A percentile compares a stretch with the other conserved stretches of the same genome.
Conservation (phyloP, 129 eudicot species). For the Erigeron canadensis region DNA sequence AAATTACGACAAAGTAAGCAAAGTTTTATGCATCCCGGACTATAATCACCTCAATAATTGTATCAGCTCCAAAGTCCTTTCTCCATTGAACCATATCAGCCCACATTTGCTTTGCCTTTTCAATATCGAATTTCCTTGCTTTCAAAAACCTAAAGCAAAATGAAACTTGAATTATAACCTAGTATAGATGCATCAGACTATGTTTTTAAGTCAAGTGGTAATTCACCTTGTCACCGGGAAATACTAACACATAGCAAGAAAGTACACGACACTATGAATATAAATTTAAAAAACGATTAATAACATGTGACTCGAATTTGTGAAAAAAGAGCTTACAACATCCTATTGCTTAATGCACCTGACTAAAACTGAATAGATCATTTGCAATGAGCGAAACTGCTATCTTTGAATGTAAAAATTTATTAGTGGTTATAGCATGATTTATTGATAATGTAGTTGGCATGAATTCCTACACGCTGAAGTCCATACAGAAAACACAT, state of each 20-base stretch:
- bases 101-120: conserved; percentile 73
- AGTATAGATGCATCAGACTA: background rate
- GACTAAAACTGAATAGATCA: background rate
- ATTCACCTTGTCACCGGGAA: conserved; percentile 10
- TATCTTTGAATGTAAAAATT: background rate
- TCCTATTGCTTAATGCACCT: background rate
- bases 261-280: background rate
- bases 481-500: background rate
- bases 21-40: background rate
- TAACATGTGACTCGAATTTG: background rate
- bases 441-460: background rate
- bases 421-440: background rate
- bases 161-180: conserved; percentile 6
- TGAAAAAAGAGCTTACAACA: background rate
- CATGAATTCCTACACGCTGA: background rate
- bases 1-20: background rate
- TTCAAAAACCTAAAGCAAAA: conserved; percentile 55
- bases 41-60: conserved; percentile 51
- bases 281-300: background rate
- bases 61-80: conserved; percentile 62
- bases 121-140: conserved; percentile 67
- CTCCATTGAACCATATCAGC: conserved; percentile 78
- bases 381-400: conserved; percentile 4
- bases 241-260: background rate
- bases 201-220: conserved; percentile 9